Percentiles rank a stretch among this genome's conserved stretches.
These are phyloP conservation scores for Tylopilus intermedius DNA, from an alignment of 768 basidiomycete genomes.

Conservation along the genomic window DNA sequence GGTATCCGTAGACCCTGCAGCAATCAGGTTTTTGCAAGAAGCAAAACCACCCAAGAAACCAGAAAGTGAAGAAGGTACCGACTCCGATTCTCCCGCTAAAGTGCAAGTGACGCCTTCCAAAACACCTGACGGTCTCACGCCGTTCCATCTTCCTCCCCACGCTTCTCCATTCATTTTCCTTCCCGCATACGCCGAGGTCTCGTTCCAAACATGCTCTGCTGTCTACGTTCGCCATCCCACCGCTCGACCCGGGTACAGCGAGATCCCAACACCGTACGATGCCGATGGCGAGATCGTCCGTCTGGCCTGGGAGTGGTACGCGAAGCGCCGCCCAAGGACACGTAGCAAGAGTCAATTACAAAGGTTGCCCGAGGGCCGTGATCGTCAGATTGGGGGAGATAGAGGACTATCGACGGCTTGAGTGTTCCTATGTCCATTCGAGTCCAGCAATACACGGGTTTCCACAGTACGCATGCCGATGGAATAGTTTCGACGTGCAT, in stretches of 20 bases:
- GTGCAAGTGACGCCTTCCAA: not conserved
- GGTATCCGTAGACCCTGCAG: slow-evolving; percentile 79
- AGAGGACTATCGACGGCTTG: not conserved
- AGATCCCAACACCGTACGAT: slow-evolving; percentile 93
- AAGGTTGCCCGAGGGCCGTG: slow-evolving; percentile 64
- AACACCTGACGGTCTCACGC: slow-evolving; percentile 40
- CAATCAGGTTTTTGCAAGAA: slow-evolving; percentile 67
- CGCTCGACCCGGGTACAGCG: slow-evolving; percentile 91
- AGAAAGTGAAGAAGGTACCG: slow-evolving; percentile 3
- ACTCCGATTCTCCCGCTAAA: not conserved
- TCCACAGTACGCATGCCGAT: not conserved
- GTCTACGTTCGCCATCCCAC: slow-evolving; percentile 95
- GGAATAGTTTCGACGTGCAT: too few species aligned
- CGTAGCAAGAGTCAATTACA: slow-evolving; percentile 59
- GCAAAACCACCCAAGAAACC: slow-evolving; percentile 17
- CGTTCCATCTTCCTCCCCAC: slow-evolving; percentile 82
- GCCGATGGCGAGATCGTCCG: slow-evolving; percentile 92
- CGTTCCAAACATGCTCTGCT: slow-evolving; percentile 83
- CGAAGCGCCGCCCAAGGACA: slow-evolving; percentile 61
- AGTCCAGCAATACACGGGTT: slow-evolving; percentile 2
- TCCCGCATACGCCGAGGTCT: slow-evolving; percentile 84
- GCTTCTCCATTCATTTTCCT: slow-evolving; percentile 91
- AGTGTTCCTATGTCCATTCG: not conserved
- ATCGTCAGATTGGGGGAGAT: slow-evolving; percentile 25
- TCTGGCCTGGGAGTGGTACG: slow-evolving; percentile 95